phyloP scores from a whole-genome alignment of 2,329 filamentous ascomycete genomes.

The Claviceps citrina region DNA sequence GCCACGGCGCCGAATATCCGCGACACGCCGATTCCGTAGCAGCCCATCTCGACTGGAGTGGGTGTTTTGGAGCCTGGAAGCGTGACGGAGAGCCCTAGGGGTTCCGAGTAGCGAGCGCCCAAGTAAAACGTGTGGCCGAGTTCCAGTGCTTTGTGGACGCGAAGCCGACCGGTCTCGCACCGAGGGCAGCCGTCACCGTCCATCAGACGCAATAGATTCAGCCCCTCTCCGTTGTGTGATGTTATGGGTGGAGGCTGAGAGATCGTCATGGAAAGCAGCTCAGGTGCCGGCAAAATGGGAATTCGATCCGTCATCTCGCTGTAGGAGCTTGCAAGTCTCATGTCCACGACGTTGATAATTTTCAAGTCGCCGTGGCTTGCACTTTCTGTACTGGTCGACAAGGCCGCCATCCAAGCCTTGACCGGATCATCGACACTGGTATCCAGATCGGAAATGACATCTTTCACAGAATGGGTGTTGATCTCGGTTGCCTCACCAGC shows the following conservation, averaged over 20 bases:
- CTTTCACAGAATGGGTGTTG: conserved; percentile 47
- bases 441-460: conserved; percentile 51
- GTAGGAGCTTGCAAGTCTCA: conserved; percentile 14
- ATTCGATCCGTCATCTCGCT: conserved; percentile 12
- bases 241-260: conserved; percentile 3
- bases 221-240: conserved; percentile 14
- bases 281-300: conserved; percentile 12
- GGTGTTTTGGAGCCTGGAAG: conserved; percentile 15
- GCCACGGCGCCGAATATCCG: conserved; percentile 79
- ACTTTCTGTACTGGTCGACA: conserved; percentile 9
- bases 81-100: conserved; percentile 50
- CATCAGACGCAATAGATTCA: conserved; percentile 50
- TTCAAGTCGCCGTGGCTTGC: neutral
- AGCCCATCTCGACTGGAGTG: conserved; percentile 76
- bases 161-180: conserved; percentile 49
- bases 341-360: conserved; percentile 23
- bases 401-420: conserved; percentile 33
- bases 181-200: conserved; percentile 58
- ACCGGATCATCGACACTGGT: conserved; percentile 47
- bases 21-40: conserved; percentile 87
- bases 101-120: conserved; percentile 71
- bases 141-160: conserved; percentile 62
- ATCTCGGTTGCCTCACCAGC: conserved; percentile 19
- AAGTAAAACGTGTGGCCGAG: conserved; percentile 92
- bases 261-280: conserved; percentile 1